phyloP scores from a whole-genome alignment of 257 asterid species.

The Forsythia viridissima region DNA sequence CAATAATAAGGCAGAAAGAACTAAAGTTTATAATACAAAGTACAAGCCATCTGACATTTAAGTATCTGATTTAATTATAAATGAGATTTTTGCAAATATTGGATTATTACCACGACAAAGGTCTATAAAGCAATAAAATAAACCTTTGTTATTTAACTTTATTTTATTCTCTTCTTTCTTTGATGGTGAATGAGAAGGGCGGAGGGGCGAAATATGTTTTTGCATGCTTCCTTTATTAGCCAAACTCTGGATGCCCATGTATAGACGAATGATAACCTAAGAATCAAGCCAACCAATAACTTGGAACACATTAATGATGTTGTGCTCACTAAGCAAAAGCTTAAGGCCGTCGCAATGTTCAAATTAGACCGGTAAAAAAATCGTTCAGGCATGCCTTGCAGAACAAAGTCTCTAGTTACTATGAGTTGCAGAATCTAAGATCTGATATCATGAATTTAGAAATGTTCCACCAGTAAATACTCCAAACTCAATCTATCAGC shows the following conservation, averaged over 20 bases:
- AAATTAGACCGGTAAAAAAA: background rate
- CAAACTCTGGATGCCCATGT: background rate
- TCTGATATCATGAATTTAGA: background rate
- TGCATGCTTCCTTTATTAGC: conserved; percentile 6
- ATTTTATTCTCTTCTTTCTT: conserved; percentile 2
- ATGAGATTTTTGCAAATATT: background rate
- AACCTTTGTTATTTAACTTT: background rate
- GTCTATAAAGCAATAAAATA: background rate
- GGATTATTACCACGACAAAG: background rate
- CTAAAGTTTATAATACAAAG: background rate
- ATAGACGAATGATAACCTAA: background rate
- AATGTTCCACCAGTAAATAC: background rate
- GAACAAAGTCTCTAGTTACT: background rate
- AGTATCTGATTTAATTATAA: background rate
- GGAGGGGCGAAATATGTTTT: conserved; percentile 1
- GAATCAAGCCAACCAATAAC: background rate
- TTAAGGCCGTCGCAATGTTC: conserved; percentile 10
- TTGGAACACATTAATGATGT: background rate
- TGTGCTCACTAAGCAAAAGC: conserved; percentile 4
- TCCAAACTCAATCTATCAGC: conserved; percentile 1
- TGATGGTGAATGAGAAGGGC: background rate
- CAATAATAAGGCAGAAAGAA: conserved; percentile 13
- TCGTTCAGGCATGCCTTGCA: background rate
- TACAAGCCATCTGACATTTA: background rate
- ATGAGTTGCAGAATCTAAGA: background rate